phyloP scores from a whole-genome alignment of 2,329 filamentous ascomycete genomes.

The Pseudopyrenochaeta lycopersici region DNA sequence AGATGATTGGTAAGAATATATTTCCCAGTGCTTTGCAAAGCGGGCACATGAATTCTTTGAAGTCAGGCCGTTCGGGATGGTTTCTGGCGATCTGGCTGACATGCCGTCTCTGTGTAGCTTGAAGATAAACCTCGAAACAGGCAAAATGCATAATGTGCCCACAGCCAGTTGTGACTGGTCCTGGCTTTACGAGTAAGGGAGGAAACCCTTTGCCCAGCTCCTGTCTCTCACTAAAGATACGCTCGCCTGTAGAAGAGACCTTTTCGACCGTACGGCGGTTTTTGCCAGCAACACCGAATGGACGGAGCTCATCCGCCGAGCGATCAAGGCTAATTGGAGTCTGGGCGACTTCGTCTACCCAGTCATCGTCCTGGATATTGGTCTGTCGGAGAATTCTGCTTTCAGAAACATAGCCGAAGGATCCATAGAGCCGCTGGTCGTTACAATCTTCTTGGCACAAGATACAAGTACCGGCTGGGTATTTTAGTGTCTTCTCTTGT shows the following conservation, averaged over 20 bases:
- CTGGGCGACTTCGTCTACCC: slow-evolving; percentile 81
- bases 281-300: slow-evolving; percentile 89
- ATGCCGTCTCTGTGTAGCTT: slow-evolving; percentile 84
- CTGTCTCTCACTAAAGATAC: slow-evolving; percentile 78
- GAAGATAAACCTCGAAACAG: slow-evolving; percentile 92
- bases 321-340: slow-evolving; percentile 85
- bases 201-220: slow-evolving; percentile 91
- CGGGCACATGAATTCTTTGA: slow-evolving; percentile 94
- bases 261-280: slow-evolving; percentile 83
- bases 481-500: slow-evolving; percentile 83
- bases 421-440: slow-evolving; percentile 87
- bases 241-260: slow-evolving; percentile 74
- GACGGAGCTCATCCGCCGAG: slow-evolving; percentile 81
- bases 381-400: slow-evolving; percentile 89
- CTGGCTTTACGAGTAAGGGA: slow-evolving; percentile 69
- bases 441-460: slow-evolving; percentile 96
- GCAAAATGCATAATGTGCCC: slow-evolving; percentile 98
- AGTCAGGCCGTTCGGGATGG: slow-evolving; percentile 81
- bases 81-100: slow-evolving; percentile 92
- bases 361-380: slow-evolving; percentile 80
- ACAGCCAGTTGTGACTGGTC: slow-evolving; percentile 88
- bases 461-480: slow-evolving; percentile 92
- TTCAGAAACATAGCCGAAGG: slow-evolving; percentile 87
- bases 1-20: slow-evolving; percentile 91
- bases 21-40: slow-evolving; percentile 97